phyloP scores from a whole-genome alignment of 495 filamentous ascomycete genomes.

The Thozetella sp. region DNA sequence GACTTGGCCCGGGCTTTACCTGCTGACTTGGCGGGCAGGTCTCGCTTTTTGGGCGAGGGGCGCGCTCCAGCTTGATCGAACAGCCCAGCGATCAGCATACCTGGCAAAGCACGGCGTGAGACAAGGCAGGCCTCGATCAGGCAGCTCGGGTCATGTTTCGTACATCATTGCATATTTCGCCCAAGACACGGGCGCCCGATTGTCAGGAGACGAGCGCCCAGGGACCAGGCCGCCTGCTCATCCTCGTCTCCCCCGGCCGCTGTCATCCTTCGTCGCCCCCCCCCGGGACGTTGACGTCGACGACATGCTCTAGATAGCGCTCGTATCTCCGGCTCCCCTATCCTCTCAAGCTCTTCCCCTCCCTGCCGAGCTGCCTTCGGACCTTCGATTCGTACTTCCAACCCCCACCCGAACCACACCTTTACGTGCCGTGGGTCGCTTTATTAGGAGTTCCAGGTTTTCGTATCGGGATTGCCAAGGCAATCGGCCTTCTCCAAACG shows the following conservation, averaged over 20 bases:
- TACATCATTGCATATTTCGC: neutral
- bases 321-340: too few species aligned
- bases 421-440: too few species aligned
- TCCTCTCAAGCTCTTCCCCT: too few species aligned
- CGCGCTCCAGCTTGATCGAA: neutral
- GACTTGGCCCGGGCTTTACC: too few species aligned
- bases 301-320: too few species aligned
- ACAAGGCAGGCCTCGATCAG: neutral
- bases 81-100: neutral
- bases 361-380: too few species aligned
- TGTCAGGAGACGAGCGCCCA: neutral
- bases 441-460: conserved; percentile 1
- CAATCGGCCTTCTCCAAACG: neutral
- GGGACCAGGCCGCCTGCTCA: too few species aligned
- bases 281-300: neutral
- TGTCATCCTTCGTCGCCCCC: too few species aligned
- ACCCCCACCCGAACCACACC: too few species aligned
- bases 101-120: neutral
- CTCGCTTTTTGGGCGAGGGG: neutral
- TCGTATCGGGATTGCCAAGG: neutral
- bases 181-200: neutral
- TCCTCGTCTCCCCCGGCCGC: too few species aligned
- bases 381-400: too few species aligned
- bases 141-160: neutral
- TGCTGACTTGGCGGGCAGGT: neutral